Evolutionary conservation across 139 green algal species (phyloP), one percentile per base, ranked within the genome.

Genomic region (Astrephomene gubernaculifera): DNA sequence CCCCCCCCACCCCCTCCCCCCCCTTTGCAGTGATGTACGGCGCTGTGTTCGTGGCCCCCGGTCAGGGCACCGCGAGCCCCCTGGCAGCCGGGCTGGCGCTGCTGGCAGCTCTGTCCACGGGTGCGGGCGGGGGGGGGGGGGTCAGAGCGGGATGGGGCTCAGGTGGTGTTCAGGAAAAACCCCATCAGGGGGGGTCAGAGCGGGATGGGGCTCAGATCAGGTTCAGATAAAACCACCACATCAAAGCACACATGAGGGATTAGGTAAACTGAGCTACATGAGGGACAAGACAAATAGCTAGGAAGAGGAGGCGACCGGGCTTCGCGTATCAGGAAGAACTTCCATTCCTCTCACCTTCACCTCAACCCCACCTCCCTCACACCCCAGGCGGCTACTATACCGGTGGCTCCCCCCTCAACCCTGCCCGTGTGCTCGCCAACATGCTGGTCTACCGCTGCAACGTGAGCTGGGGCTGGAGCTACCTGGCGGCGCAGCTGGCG

Each of bases 391-490:
- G 87, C 63, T 27, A 52, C 6, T 90, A 85, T 80, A 93, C 87
- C 9, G 88, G 90, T 54, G 70, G 64, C 54, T 84, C 65, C 12
- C 90, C 88, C 33, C 78, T 93, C 43, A 91, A 93, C 79, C 83
- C 87, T 1, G 87, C 90, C 1, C 79, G 89, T 29, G 69, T 79
- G 3, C 41, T 93, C 41, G 90, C 90, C n/a, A 79, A 76, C 49
- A 75, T 86, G 27, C 1, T 89, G 33, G 86, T 92, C 35, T 93
- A 83, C 86, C 83, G 90, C 64, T 93, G 88, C 75, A 74, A 52
- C 35, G 27, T 61, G 24, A 63, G 60, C 44, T 86, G 52, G 57
- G 84, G 60, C 63, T 89, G 84, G 84, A 70, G 74, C 54, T 91
- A 89, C 83, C 52, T 91, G 63, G 27, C 44, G 2, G 88, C 75